Percentiles rank a stretch among this genome's conserved stretches.
These are phyloP conservation scores for Clonostachys rhizophaga DNA, from an alignment of 2,329 filamentous ascomycete species.

Conservation along the genomic window DNA sequence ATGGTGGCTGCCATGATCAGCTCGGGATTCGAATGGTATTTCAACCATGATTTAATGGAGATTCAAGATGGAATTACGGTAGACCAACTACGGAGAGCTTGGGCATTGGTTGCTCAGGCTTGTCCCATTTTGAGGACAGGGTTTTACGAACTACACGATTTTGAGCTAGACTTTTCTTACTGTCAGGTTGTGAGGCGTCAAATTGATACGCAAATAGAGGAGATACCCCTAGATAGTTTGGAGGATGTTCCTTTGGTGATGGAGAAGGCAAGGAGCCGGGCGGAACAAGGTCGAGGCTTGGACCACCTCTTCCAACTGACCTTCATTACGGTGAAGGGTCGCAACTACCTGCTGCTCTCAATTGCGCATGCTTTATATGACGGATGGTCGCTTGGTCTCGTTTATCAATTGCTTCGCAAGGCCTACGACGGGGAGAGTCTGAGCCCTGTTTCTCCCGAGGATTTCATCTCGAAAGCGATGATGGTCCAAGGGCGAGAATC, in stretches of 20 bases:
- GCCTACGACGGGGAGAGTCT: constrained; percentile 47
- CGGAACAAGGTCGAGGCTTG: constrained; percentile 19
- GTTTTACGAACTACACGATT: constrained; percentile 64
- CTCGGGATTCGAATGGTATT: constrained; percentile 72
- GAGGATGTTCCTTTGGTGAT: constrained; percentile 30
- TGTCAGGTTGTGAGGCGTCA: constrained; percentile 40
- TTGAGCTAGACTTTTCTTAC: constrained; percentile 43
- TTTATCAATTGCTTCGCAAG: constrained; percentile 66
- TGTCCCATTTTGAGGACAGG: constrained; percentile 73
- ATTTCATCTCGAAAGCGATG: constrained; percentile 32
- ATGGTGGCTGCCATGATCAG: constrained; percentile 80
- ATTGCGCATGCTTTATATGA: constrained; percentile 88
- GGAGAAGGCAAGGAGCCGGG: constrained; percentile 2
- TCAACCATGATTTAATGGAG: constrained; percentile 76
- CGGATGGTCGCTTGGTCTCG: constrained; percentile 72
- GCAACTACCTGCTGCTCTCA: constrained; percentile 55
- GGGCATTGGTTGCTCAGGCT: constrained; percentile 49
- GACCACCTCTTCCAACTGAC: constrained; percentile 42
- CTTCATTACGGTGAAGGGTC: constrained; percentile 1
- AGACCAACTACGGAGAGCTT: constrained; percentile 52
- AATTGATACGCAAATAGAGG: constrained; percentile 9
- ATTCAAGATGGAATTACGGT: constrained; percentile 51
- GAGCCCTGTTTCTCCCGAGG: constrained; percentile 28
- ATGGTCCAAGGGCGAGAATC: constrained; percentile 9
- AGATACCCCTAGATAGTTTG: constrained; percentile 13